Conservation (phyloP, 1,284 basidiomycete genomes). For the Malassezia caprae region DNA sequence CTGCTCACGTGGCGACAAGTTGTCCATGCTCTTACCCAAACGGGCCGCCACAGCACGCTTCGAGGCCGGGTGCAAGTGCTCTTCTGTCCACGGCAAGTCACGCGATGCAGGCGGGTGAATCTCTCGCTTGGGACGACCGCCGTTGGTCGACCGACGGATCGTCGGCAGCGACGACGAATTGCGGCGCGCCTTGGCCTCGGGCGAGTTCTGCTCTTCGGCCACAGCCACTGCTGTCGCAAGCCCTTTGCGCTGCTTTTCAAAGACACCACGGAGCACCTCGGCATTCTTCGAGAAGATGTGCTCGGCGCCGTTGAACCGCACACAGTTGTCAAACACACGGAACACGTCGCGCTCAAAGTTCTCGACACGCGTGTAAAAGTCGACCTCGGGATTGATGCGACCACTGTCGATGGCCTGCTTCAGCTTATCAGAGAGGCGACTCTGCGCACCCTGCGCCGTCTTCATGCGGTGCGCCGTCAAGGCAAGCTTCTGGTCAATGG, state of each 20-base stretch:
- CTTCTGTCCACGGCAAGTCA: constrained; percentile 73
- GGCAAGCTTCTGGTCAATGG: constrained; percentile 69
- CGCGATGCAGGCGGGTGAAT: constrained; percentile 89
- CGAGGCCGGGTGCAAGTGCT: constrained; percentile 27
- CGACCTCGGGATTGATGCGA: constrained; percentile 24
- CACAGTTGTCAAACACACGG: constrained; percentile 74
- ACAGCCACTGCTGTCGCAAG: constrained; percentile 48
- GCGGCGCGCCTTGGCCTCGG: constrained; percentile 53
- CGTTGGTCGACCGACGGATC: constrained; percentile 58
- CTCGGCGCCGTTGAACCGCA: constrained; percentile 79
- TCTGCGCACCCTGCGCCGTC: constrained; percentile 17
- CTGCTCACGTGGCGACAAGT: constrained; percentile 39
- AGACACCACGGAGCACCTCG: constrained; percentile 68
- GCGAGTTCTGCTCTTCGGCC: constrained; percentile 43
- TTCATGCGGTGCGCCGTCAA: constrained; percentile 34
- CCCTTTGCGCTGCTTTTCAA: constrained; percentile 65
- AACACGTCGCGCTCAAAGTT: constrained; percentile 40
- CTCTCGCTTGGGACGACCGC: constrained; percentile 84
- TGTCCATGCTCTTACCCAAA: constrained; percentile 24
- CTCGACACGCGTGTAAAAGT: constrained; percentile 29
- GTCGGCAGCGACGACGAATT: constrained; percentile 66
- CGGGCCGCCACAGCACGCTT: constrained; percentile 14
- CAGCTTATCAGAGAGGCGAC: constrained; percentile 30
- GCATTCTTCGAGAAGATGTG: constrained; percentile 71
- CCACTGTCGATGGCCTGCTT: constrained; percentile 26